Evolutionary conservation across 306 rosid genomes (phyloP).

Genomic region (Inga laurina): DNA sequence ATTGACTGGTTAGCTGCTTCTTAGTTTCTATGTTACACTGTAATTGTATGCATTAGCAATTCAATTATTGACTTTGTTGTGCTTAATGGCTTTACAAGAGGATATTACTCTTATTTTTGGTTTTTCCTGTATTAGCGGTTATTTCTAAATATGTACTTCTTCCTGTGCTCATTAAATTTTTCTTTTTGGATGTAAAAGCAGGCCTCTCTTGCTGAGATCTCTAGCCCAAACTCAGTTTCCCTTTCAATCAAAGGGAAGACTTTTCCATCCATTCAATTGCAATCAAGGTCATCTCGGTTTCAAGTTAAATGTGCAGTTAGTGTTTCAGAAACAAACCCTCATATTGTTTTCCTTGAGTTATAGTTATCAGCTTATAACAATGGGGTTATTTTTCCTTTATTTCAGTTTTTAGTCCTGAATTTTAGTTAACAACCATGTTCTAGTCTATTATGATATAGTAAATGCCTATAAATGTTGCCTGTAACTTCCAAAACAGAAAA

Average conservation of each 20-base stretch:
- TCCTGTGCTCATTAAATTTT: neutral
- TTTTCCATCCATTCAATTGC: conserved; percentile 46
- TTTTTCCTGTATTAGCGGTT: neutral
- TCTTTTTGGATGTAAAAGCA: conserved; percentile 43
- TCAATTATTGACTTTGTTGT: neutral
- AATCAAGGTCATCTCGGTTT: conserved; percentile 39
- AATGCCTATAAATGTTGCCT: conserved; percentile 3
- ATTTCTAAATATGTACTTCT: neutral
- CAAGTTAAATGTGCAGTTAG: conserved; percentile 67
- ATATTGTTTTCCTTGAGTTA: neutral
- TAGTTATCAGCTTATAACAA: neutral
- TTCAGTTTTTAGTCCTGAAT: neutral
- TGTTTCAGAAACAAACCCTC: neutral
- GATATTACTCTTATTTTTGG: neutral
- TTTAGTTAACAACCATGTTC: neutral
- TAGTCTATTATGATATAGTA: neutral
- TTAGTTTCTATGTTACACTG: neutral
- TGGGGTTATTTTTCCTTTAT: neutral
- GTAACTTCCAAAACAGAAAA: neutral
- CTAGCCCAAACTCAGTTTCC: conserved; percentile 51
- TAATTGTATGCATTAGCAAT: neutral
- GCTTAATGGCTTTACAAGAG: neutral
- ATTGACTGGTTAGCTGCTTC: neutral
- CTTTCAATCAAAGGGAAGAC: conserved; percentile 46
- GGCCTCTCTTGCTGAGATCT: conserved; percentile 46